Base-by-base conservation (phyloP, 495 filamentous ascomycete species). In the Stereocaulon alpinum region DNA sequence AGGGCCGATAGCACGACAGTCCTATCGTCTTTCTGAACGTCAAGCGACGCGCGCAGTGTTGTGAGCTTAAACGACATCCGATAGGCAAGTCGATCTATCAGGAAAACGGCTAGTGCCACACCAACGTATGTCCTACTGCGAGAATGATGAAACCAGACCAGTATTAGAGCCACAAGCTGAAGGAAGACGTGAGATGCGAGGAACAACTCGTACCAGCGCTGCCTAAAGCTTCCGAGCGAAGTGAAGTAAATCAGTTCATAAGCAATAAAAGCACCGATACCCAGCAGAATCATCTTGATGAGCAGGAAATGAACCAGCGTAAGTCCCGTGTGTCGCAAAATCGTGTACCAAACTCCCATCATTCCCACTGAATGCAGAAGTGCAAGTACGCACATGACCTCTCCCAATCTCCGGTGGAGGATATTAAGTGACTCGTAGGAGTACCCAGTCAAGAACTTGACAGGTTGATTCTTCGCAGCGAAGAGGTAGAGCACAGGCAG, bases 361-460 rank as follows among this genome's bases (percentile, higher is more conserved):
- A 82, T 82, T 34, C 60, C 60, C 11, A 59, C 67, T 29, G 69
- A 70, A 45, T 65, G 63, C 27, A 65, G 32, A 1, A 65, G 56
- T 32, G 63, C 63, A 14, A 65, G 56, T n/a, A 63, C 27, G 32
- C 63, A 65, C 63, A 65, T 65, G 20, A 63, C 24, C 34, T 65
- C 63, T 7, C 78, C 78, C 15, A 80, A 67, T 32, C 79, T 72
- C 73, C 73, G 62, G 65, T 86, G 81, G 57, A 85, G 74, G 20
- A 85, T 79, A 62, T 85, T 86, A 44, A 86, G 73, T 6, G 76
- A 74, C 67, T 85, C 81, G 65, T 86, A 86, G 0, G 82, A 84
- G 57, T 75, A 76, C 12, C 82, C 82, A 0, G 82, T 85, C 15
- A 85, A 67, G 1, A 75, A 60, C 30, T 76, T 77, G 11, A 86